Conservation (phyloP, 345 rosid species). For the Laguncularia racemosa region DNA sequence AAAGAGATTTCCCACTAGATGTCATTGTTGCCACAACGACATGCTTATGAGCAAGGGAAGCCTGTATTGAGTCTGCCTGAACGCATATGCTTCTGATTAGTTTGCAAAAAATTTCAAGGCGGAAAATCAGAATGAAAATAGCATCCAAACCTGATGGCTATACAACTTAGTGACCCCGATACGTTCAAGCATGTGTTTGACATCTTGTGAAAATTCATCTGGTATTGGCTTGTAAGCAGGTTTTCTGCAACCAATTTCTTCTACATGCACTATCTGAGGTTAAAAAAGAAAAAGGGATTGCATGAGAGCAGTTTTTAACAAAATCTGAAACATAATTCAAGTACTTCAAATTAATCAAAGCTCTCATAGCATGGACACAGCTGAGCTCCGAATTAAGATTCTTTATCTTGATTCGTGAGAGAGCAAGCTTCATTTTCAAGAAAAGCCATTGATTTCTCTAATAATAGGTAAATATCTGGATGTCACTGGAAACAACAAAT, state of each 20-base stretch:
- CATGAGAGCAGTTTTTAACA: not conserved
- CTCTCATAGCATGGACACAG: too few relatives aligned
- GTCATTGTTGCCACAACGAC: slow-evolving; percentile 90
- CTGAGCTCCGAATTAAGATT: too few relatives aligned
- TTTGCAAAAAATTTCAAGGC: slow-evolving; percentile 2
- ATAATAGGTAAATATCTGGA: too few relatives aligned
- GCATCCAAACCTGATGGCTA: slow-evolving; percentile 69
- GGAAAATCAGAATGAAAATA: slow-evolving; percentile 34
- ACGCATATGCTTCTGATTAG: slow-evolving; percentile 10
- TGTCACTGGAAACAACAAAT: too few relatives aligned
- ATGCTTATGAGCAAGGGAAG: slow-evolving; percentile 71
- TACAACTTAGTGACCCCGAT: slow-evolving; percentile 68
- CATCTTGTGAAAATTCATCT: slow-evolving; percentile 48
- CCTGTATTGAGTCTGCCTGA: slow-evolving; percentile 75
- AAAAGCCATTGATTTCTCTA: too few relatives aligned
- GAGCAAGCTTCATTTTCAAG: too few relatives aligned
- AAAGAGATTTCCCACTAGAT: slow-evolving; percentile 97
- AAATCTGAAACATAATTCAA: not conserved
- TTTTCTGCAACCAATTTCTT: slow-evolving; percentile 50
- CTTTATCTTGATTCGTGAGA: too few relatives aligned
- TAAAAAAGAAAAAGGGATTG: slow-evolving; percentile 4
- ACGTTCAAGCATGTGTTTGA: slow-evolving; percentile 50
- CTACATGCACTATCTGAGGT: slow-evolving; percentile 77
- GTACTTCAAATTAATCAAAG: too few relatives aligned
- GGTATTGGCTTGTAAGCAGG: slow-evolving; percentile 51